Evolutionary conservation across 371 early-diverging fungal genomes (phyloP), one percentile per base, ranked within the genome.

Genomic region (Circinella minor): DNA sequence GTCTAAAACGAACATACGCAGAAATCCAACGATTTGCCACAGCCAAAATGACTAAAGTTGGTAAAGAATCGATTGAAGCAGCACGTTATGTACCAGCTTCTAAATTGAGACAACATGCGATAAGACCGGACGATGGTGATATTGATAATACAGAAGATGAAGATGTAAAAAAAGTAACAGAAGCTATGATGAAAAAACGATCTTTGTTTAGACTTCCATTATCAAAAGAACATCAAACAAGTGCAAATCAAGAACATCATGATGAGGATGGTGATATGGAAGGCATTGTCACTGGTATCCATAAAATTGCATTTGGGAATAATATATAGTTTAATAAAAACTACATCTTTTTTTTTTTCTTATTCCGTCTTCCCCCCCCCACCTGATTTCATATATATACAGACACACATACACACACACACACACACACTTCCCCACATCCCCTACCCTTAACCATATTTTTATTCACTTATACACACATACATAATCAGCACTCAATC

Each of bases 51-150:
- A 36, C 69, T 18, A 63, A 48, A 27, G 54, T 69, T 34, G 63
- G 69, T 6, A 69, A 69, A 51, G 27, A 63, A 55, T 63, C 63
- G 11, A 47, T 62, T 15, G 69, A 69, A 15, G 69, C 69, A 36
- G 69, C 69, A 10, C 15, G 54, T 8, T 69, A 63, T 37, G 49
- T 38, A 0, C 69, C 69, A 46, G 18, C 47, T 5, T 18, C 57
- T 34, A 57, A 34, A 34, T 27, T 11, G 13, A 34, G n/a, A 57
- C 34, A 57, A 13, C 6, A 57, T 17, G 57, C 27, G 27, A 27
- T 27, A 34, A 57, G 15, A 51, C 14, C 14, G 15, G 51, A 14
- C 14, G n/a, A n/a, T 34, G 57, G n/a, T 17, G 57, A 10, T 5
- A 15, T 18, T 27, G 57, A 34, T 14, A 15, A 51, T 51, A 51